Evolutionary conservation across 352 stramenopile genomes (phyloP).

Genomic region (Phytophthora idaei): DNA sequence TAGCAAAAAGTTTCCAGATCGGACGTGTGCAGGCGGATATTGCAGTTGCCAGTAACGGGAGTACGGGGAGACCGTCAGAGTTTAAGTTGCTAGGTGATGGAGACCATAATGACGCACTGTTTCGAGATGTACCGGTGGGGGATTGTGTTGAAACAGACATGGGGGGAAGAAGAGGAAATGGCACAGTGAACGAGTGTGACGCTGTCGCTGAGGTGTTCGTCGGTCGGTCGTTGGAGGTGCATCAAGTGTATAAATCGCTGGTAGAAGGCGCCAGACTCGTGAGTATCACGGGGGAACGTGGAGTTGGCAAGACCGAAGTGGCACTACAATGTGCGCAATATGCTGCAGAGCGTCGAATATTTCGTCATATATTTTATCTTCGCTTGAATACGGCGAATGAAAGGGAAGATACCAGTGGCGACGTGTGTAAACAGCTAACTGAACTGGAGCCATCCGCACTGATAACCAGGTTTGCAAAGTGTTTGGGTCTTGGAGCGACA

Average conservation of each 20-base stretch:
- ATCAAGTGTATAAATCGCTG: slow-evolving; percentile 78
- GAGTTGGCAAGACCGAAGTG: slow-evolving; percentile 84
- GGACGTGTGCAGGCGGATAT: slow-evolving; percentile 81
- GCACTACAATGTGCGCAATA: slow-evolving; percentile 81
- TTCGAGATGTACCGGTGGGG: slow-evolving; percentile 58
- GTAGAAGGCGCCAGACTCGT: slow-evolving; percentile 78
- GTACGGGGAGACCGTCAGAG: slow-evolving; percentile 42
- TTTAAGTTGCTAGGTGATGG: slow-evolving; percentile 85
- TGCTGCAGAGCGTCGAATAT: slow-evolving; percentile 71
- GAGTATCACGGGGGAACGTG: slow-evolving; percentile 71
- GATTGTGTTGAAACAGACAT: slow-evolving; percentile 70
- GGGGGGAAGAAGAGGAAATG: slow-evolving; percentile 22
- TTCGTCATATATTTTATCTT: slow-evolving; percentile 78
- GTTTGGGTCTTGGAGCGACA: slow-evolving; percentile 38
- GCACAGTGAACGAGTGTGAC: slow-evolving; percentile 75
- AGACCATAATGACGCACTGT: slow-evolving; percentile 80
- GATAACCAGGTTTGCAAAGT: slow-evolving; percentile 48
- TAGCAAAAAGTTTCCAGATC: slow-evolving; percentile 85
- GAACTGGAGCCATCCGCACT: slow-evolving; percentile 13
- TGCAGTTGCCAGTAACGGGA: slow-evolving; percentile 42
- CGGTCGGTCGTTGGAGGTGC: slow-evolving; percentile 78
- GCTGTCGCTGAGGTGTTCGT: slow-evolving; percentile 78
- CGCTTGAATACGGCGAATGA: slow-evolving; percentile 40
- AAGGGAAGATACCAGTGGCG: slow-evolving; percentile 12
- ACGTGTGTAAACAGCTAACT: slow-evolving; percentile 2